Base-by-base conservation (phyloP, 371 early-diverging fungal species). In the Rhizomucor pusillus region DNA sequence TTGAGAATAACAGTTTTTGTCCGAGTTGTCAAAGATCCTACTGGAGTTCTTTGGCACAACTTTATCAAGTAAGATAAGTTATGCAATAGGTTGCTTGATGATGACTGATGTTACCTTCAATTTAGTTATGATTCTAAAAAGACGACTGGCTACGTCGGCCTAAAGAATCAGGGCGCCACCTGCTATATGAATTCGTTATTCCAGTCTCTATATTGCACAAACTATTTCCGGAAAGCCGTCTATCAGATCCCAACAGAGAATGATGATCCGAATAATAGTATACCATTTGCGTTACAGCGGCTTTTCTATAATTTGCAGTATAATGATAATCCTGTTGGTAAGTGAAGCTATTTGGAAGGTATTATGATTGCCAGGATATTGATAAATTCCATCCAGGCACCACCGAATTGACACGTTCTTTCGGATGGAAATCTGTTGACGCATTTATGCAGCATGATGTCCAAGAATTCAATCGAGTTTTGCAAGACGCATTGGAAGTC, bases 121-220 rank as follows among this genome's bases (percentile, higher is more conserved):
- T n/a, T n/a, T 62, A 88, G 88, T 64, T 94, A 88, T 63, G 90
- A 93, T 67, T 92, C 97, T 37, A 88, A 89, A 62, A 77, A 84
- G 47, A 83, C 87, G 65, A 95, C 97, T 18, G 98, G 98, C 14
- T 91, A 82, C 63, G 92, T 97, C 33, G 99, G 99, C 1, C 73
- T 99, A 56, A 85, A 86, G 53, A 99, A 99, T 74, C 96, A 99
- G 63, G 99, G 99, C 14, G 99, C 99, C 1, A 99, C 99, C 0
- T 99, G 99, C 75, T 99, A 99, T 71, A 93, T 99, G 91, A 99
- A 99, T 80, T 95, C 98, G 41, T 75, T 99, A 22, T 84, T 99
- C 34, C 99, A 99, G 69, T 93, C 97, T 12, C 78, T 99, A n/a
- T 99, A 89, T 71, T 94, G 94, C 65, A 98, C 98, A 24, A 92